Evolutionary conservation across 306 rosid genomes (phyloP).

Genomic region (Glycyrrhiza uralensis): DNA sequence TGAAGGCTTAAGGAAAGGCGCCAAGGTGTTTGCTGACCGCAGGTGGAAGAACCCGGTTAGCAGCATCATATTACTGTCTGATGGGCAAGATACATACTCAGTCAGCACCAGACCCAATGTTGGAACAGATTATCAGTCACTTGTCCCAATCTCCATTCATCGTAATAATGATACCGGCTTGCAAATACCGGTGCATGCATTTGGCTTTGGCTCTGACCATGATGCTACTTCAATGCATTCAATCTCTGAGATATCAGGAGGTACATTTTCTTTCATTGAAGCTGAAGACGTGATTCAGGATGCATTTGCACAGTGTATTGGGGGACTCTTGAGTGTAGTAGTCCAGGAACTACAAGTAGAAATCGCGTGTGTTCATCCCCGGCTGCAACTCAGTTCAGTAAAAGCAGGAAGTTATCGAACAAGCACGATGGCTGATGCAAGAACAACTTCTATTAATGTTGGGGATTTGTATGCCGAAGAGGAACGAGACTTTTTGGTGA

Average conservation of each 20-base stretch:
- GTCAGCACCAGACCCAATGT: slow-evolving; percentile 41
- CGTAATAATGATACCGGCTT: slow-evolving; percentile 48
- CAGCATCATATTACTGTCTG: slow-evolving; percentile 86
- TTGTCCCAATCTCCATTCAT: slow-evolving; percentile 65
- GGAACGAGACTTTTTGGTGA: slow-evolving; percentile 85
- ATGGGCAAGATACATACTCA: slow-evolving; percentile 92
- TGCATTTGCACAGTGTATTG: slow-evolving; percentile 98
- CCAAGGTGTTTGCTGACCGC: slow-evolving; percentile 77
- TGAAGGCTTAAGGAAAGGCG: slow-evolving; percentile 84
- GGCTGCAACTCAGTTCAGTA: slow-evolving; percentile 55
- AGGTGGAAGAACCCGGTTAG: slow-evolving; percentile 74
- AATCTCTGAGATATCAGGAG: slow-evolving; percentile 82
- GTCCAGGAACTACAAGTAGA: slow-evolving; percentile 74
- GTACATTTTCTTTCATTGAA: slow-evolving; percentile 95
- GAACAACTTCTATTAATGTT: slow-evolving; percentile 55
- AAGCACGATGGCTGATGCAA: slow-evolving; percentile 45
- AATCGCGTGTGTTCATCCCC: slow-evolving; percentile 58
- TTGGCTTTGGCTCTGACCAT: slow-evolving; percentile 90
- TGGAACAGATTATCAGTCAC: slow-evolving; percentile 57
- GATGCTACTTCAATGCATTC: slow-evolving; percentile 89
- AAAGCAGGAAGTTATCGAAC: slow-evolving; percentile 82
- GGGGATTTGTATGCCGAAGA: slow-evolving; percentile 96
- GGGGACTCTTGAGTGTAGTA: slow-evolving; percentile 93
- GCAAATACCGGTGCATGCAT: slow-evolving; percentile 89
- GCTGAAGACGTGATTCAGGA: slow-evolving; percentile 91